Conservation (phyloP, 2,329 filamentous ascomycete species). For the Emmonsia crescens region DNA sequence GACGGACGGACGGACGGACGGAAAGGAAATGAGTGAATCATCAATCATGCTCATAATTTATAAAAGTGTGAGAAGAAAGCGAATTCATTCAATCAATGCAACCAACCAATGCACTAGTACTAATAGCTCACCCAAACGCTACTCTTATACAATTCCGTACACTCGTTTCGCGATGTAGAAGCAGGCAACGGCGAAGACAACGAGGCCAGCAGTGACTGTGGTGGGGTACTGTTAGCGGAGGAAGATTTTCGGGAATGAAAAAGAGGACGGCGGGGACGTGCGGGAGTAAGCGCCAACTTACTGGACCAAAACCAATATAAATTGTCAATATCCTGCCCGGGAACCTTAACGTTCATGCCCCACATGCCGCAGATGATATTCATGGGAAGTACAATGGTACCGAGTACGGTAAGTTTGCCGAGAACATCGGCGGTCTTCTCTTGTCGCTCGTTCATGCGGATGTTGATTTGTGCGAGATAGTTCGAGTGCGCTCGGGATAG, state of each 20-base stretch:
- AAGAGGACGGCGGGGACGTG: slow-evolving; percentile 1
- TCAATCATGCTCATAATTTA: not conserved
- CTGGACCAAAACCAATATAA: slow-evolving; percentile 62
- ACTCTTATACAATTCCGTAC: slow-evolving; percentile 59
- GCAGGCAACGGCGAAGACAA: slow-evolving; percentile 69
- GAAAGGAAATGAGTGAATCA: not conserved
- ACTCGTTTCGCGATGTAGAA: slow-evolving; percentile 75
- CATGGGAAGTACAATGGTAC: slow-evolving; percentile 96
- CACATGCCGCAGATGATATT: slow-evolving; percentile 97
- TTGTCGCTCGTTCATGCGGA: slow-evolving; percentile 95
- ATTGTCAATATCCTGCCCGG: slow-evolving; percentile 75
- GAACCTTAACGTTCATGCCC: slow-evolving; percentile 98
- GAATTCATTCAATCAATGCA: not conserved
- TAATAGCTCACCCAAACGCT: slow-evolving; percentile 3
- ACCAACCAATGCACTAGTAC: not conserved
- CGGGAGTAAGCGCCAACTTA: slow-evolving; percentile 31
- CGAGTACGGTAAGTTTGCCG: slow-evolving; percentile 86
- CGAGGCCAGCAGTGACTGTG: slow-evolving; percentile 56
- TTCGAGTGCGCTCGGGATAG: slow-evolving; percentile 86
- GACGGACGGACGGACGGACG: not conserved
- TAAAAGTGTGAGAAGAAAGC: not conserved
- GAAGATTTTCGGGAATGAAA: not conserved
- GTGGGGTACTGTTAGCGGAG: not conserved
- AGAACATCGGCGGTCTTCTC: slow-evolving; percentile 93
- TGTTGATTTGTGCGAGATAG: slow-evolving; percentile 98